These are phyloP conservation scores for Boletus pseudopeckii DNA, from an alignment of 768 basidiomycete genomes.

Conservation along the genomic window DNA sequence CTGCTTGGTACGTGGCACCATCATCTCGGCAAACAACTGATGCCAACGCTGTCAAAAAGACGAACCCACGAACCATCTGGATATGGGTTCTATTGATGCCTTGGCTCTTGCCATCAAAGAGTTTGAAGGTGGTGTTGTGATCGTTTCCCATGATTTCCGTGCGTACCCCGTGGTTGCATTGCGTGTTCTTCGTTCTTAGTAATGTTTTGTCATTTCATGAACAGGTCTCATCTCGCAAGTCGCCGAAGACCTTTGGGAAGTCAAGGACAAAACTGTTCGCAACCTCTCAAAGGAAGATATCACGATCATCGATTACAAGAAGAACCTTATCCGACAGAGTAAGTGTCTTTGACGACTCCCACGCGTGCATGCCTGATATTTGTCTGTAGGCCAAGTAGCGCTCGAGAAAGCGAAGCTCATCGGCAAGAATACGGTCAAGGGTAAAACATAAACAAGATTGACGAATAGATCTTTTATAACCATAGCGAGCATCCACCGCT, in stretches of 20 bases:
- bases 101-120: constrained; percentile 94
- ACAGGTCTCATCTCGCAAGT: constrained; percentile 94
- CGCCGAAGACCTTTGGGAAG: constrained; percentile 99
- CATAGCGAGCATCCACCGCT: constrained; percentile 4
- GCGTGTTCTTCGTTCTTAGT: constrained; percentile 4
- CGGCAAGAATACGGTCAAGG: constrained; percentile 74
- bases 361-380: constrained; percentile 1
- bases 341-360: constrained; percentile 25
- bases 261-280: constrained; percentile 87
- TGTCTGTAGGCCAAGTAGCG: constrained; percentile 62
- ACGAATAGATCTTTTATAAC: background rate
- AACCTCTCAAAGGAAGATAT: constrained; percentile 92
- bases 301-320: constrained; percentile 92
- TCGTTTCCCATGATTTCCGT: constrained; percentile 99
- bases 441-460: constrained; percentile 49
- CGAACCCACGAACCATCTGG: constrained; percentile 96
- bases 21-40: constrained; percentile 9
- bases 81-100: constrained; percentile 97
- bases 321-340: constrained; percentile 77
- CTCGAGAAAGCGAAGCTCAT: constrained; percentile 94
- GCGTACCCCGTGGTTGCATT: constrained; percentile 31
- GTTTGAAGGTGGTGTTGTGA: constrained; percentile 97
- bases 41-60: constrained; percentile 41
- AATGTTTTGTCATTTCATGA: constrained; percentile 9
- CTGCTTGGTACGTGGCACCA: constrained; percentile 57